Evolutionary conservation across 2,329 filamentous ascomycete species (phyloP), one percentile per base, ranked within the genome.

Genomic region (Claviceps monticola): DNA sequence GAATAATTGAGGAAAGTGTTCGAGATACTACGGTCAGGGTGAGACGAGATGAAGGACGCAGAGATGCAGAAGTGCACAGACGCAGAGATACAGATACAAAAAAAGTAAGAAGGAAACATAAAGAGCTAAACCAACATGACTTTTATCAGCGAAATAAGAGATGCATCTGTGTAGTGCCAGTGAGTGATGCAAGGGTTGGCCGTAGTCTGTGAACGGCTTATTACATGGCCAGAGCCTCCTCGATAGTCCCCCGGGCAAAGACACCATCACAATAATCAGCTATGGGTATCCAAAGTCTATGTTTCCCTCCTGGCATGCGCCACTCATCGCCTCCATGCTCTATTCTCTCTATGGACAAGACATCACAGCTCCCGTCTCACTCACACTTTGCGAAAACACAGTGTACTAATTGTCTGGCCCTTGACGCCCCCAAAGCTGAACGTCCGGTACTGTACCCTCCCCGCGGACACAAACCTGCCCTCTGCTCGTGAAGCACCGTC

Each of bases 381-480:
- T 55, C 60, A 57, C n/a, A 56, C 52, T 55, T 59, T 83, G 56
- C 73, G 75, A 65, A 96, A 95, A 63, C 87, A 91, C 51, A 96
- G 66, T 53, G 86, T 95, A 61, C 84, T 91, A 42, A 97, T 88
- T 2, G 86, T 88, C 72, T 93, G 87, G 2, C 91, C 91, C 63
- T 88, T 86, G 65, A 81, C 80, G 5, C 91, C 91, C 0, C 89
- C 91, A 71, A 96, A 98, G 52, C 80, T 84, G 67, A 95, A 97
- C 50, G 82, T 85, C 21, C 81, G 86, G 67, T 97, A 97, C 62
- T 84, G 79, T 51, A 95, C 82, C 58, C 79, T 76, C 1, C 79
- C 82, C 51, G 79, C 82, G 52, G 82, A 78, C 55, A 72, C 71
- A 58, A 94, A 74, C 48, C 71, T 59, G n/a, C 50, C 59, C 53